Percentiles rank a stretch among this genome's conserved stretches.
phyloP scores from a whole-genome alignment of 2,329 filamentous ascomycete genomes.

The Dendrostoma leiphaemia region DNA sequence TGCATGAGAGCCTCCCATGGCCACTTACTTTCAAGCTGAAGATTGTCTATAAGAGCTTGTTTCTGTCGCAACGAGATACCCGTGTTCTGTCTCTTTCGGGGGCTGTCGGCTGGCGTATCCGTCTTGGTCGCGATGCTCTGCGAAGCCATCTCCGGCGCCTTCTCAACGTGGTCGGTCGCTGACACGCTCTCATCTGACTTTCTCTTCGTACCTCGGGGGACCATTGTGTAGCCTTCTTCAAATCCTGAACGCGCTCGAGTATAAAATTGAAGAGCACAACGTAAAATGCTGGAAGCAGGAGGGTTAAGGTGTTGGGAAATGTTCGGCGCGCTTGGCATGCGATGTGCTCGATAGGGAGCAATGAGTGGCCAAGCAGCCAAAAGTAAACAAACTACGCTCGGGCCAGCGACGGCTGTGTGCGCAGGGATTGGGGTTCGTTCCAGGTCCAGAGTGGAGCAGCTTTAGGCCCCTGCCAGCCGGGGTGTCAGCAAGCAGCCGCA shows the following conservation, averaged over 20 bases:
- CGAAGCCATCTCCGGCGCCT: conserved; percentile 22
- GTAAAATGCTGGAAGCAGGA: neutral
- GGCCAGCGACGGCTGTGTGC: too few species aligned
- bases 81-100: conserved; percentile 59
- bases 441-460: too few species aligned
- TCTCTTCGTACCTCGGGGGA: conserved; percentile 43
- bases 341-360: neutral
- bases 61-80: conserved; percentile 72
- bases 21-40: conserved; percentile 78
- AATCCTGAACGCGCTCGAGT: neutral
- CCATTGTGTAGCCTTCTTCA: conserved; percentile 40
- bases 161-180: conserved; percentile 22
- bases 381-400: conserved; percentile 21
- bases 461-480: conserved; percentile 13
- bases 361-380: neutral
- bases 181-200: conserved; percentile 39
- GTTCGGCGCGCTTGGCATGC: neutral
- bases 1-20: neutral
- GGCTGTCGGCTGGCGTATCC: conserved; percentile 46
- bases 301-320: neutral
- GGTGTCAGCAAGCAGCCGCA: too few species aligned
- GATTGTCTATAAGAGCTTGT: conserved; percentile 82
- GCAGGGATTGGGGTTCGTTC: neutral
- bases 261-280: too few species aligned
- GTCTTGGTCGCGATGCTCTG: conserved; percentile 33